A percentile compares a stretch with the other conserved stretches of the same genome.
These are phyloP conservation scores for Solanum phureja DNA, from an alignment of 257 asterid species.

Conservation along the genomic window DNA sequence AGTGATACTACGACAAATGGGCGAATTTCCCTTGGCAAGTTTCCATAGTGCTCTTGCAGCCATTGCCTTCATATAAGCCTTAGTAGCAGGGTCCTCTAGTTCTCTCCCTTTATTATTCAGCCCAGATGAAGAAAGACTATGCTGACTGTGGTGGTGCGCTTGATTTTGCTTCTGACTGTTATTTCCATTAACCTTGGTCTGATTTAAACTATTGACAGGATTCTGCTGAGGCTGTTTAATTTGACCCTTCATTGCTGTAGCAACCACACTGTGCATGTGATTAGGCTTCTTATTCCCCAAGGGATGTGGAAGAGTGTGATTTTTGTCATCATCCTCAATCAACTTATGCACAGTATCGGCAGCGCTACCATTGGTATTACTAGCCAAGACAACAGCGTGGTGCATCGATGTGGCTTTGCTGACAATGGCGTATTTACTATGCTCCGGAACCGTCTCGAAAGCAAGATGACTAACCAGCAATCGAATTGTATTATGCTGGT, in stretches of 20 bases:
- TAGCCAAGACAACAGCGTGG: neutral
- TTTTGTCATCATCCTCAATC: slow-evolving; percentile 12
- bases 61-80: slow-evolving; percentile 17
- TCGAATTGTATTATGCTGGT: neutral
- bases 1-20: slow-evolving; percentile 17
- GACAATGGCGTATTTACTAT: neutral
- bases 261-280: slow-evolving; percentile 14
- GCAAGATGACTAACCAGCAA: neutral
- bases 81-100: slow-evolving; percentile 16
- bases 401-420: neutral
- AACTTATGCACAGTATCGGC: neutral
- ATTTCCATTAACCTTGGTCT: neutral
- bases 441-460: neutral
- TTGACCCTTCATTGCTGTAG: slow-evolving; percentile 10
- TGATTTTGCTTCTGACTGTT: slow-evolving; percentile 2
- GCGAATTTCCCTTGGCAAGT: slow-evolving; percentile 12
- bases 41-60: slow-evolving; percentile 19
- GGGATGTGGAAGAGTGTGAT: neutral
- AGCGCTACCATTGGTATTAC: neutral
- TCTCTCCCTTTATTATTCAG: slow-evolving; percentile 8
- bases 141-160: slow-evolving; percentile 10
- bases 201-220: neutral
- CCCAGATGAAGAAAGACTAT: slow-evolving; percentile 1
- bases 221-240: neutral
- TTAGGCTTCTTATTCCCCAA: slow-evolving; percentile 7